phyloP scores from a whole-genome alignment of 306 rosid genomes.

The Vigna reflexopilosa region DNA sequence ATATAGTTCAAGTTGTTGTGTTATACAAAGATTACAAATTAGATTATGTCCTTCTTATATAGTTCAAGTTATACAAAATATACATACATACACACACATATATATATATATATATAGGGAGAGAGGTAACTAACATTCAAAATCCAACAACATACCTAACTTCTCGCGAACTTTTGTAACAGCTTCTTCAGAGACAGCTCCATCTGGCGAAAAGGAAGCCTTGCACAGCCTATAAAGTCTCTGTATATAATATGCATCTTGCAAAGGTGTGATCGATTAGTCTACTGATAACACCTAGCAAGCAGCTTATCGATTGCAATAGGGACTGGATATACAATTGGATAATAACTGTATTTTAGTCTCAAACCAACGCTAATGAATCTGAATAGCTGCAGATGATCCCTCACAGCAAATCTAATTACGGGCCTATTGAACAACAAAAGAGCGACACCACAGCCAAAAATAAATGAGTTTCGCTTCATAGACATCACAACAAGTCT shows the following conservation, averaged over 20 bases:
- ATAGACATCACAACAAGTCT: constrained; percentile 29
- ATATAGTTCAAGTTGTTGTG: no score
- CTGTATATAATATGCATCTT: constrained; percentile 91
- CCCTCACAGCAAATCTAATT: no score
- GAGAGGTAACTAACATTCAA: constrained; percentile 19
- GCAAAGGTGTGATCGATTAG: constrained; percentile 72
- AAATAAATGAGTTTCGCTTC: constrained; percentile 41
- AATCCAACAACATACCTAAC: constrained; percentile 66
- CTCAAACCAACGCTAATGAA: constrained; percentile 59
- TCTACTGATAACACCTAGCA: constrained; percentile 66
- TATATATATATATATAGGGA: no score
- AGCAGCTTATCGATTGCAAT: constrained; percentile 46
- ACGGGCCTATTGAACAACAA: constrained; percentile 46
- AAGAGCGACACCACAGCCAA: constrained; percentile 28
- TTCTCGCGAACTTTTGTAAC: constrained; percentile 73
- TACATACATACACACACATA: no score
- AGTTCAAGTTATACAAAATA: no score
- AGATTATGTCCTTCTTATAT: no score
- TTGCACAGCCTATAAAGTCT: constrained; percentile 84
- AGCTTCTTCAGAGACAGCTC: constrained; percentile 89
- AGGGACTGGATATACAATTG: constrained; percentile 46
- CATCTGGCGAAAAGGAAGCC: constrained; percentile 72
- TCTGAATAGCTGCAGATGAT: constrained; percentile 66
- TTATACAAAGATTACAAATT: no score
- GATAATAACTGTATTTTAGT: constrained; percentile 49